These are phyloP conservation scores for Drechslera avenae DNA, from an alignment of 2,329 filamentous ascomycete genomes.

Conservation along the genomic window DNA sequence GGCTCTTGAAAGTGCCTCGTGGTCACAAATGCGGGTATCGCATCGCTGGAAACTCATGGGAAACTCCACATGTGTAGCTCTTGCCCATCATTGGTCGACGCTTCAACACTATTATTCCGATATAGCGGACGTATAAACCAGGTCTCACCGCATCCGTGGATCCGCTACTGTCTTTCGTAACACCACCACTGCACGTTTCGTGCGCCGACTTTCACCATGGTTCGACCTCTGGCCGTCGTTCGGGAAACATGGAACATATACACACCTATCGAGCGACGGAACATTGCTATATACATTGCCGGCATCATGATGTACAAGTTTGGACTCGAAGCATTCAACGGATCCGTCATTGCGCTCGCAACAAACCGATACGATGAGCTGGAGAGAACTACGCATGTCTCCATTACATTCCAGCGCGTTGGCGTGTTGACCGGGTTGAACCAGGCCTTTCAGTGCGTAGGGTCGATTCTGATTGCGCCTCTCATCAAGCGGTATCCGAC, in stretches of 20 bases:
- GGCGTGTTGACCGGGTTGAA: constrained; percentile 57
- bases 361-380: constrained; percentile 59
- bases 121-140: constrained; percentile 29
- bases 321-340: constrained; percentile 58
- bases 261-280: constrained; percentile 50
- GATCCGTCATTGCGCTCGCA: constrained; percentile 56
- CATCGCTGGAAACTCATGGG: constrained; percentile 20
- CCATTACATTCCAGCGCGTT: constrained; percentile 55
- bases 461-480: constrained; percentile 58
- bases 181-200: constrained; percentile 20
- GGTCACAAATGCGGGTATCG: constrained; percentile 28
- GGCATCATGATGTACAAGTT: constrained; percentile 62
- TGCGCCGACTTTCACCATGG: constrained; percentile 20
- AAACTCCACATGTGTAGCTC: constrained; percentile 27
- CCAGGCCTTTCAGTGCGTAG: constrained; percentile 58
- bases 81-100: constrained; percentile 23
- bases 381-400: constrained; percentile 36
- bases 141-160: constrained; percentile 26
- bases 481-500: constrained; percentile 57
- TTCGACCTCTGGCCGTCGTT: constrained; percentile 30
- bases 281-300: constrained; percentile 49
- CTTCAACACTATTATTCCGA: constrained; percentile 17
- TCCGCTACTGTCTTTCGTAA: constrained; percentile 21
- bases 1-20: constrained; percentile 27
- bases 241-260: constrained; percentile 44